Evolutionary conservation across 768 basidiomycete genomes (phyloP).

Genomic region (Psilocybe cyanescens): DNA sequence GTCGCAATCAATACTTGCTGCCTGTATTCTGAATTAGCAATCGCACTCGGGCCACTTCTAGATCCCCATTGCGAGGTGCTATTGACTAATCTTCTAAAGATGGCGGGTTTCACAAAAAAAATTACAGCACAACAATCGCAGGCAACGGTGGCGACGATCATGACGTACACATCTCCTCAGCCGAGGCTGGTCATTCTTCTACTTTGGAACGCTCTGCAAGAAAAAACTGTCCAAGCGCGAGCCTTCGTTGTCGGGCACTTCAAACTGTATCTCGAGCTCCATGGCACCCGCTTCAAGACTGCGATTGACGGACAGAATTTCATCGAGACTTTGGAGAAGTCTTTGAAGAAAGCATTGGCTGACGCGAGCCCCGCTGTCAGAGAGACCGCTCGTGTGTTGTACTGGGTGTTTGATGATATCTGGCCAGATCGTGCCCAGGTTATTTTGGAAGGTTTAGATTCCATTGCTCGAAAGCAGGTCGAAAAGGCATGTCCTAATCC

Average conservation of each 20-base stretch:
- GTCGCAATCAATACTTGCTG: conserved; percentile 79
- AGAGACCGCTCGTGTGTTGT: conserved; percentile 71
- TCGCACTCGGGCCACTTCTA: conserved; percentile 63
- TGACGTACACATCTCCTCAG: conserved; percentile 70
- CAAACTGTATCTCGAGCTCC: conserved; percentile 73
- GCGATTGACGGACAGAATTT: conserved; percentile 72
- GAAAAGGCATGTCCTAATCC: conserved; percentile 83
- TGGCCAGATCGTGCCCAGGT: conserved; percentile 74
- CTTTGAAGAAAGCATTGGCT: conserved; percentile 68
- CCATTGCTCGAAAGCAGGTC: conserved; percentile 74
- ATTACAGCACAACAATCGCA: conserved; percentile 89
- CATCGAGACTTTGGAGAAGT: conserved; percentile 74
- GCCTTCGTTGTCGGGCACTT: conserved; percentile 70
- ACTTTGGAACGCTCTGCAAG: conserved; percentile 69
- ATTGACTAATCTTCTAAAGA: conserved; percentile 76
- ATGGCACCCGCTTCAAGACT: conserved; percentile 65
- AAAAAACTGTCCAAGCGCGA: conserved; percentile 82
- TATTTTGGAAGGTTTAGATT: conserved; percentile 72
- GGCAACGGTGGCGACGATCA: conserved; percentile 64
- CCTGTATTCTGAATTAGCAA: conserved; percentile 76
- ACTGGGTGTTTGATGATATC: conserved; percentile 78
- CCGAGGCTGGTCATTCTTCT: conserved; percentile 72
- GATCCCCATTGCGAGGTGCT: conserved; percentile 84
- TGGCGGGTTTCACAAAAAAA: conserved; percentile 94
- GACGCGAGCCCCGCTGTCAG: conserved; percentile 84